Conservation (phyloP, 1,284 basidiomycete genomes). For the Cystobasidiaceae sp. region DNA sequence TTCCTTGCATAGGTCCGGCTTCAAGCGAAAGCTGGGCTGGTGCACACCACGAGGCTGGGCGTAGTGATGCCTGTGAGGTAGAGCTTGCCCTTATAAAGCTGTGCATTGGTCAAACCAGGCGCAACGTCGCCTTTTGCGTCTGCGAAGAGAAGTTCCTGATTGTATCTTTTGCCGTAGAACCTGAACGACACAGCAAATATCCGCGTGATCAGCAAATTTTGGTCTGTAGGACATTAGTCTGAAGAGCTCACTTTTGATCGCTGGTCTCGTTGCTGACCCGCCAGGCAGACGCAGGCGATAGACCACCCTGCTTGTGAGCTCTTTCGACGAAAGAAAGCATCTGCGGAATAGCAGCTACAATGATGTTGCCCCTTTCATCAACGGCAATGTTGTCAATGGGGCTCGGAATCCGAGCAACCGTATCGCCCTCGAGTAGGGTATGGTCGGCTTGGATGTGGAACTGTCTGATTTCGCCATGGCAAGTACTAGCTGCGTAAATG, state of each 20-base stretch:
- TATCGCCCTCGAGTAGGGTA: slow-evolving; percentile 31
- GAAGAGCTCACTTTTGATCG: slow-evolving; percentile 15
- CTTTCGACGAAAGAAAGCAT: slow-evolving; percentile 22
- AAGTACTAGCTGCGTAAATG: slow-evolving; percentile 34
- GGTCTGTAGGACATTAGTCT: neutral
- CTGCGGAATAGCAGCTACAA: slow-evolving; percentile 30
- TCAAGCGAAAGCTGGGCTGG: neutral
- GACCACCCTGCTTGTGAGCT: slow-evolving; percentile 24
- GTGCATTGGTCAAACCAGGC: slow-evolving; percentile 31
- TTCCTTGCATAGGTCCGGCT: no score
- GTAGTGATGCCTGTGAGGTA: slow-evolving; percentile 34
- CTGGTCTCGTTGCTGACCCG: slow-evolving; percentile 33
- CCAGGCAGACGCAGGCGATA: slow-evolving; percentile 27
- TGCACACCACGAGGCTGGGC: slow-evolving; percentile 4
- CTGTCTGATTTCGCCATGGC: slow-evolving; percentile 29
- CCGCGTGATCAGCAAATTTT: no score
- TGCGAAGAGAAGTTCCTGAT: slow-evolving; percentile 30
- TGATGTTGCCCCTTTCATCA: slow-evolving; percentile 32
- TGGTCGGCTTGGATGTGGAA: slow-evolving; percentile 35
- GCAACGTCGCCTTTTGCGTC: slow-evolving; percentile 34
- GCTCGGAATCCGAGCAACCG: slow-evolving; percentile 24
- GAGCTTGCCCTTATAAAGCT: slow-evolving; percentile 34
- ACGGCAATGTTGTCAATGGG: slow-evolving; percentile 39
- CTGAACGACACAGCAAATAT: neutral
- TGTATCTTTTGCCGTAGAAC: slow-evolving; percentile 31